A percentile compares a stretch with the other conserved stretches of the same genome.
phyloP scores from a whole-genome alignment of 2,329 filamentous ascomycete genomes.

The Geoglossum cookeanum region DNA sequence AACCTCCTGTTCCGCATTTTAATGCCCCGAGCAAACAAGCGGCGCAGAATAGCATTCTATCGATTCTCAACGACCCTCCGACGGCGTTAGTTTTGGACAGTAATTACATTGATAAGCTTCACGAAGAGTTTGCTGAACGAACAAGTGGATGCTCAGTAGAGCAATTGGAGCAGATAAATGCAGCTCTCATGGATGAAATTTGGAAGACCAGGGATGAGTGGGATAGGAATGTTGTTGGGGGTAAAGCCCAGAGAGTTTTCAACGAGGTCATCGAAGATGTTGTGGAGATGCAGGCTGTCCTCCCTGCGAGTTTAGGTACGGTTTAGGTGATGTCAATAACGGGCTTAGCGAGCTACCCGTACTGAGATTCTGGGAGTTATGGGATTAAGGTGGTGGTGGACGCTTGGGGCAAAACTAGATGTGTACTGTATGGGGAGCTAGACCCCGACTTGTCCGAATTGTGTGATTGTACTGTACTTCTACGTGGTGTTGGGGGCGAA shows the following conservation, averaged over 20 bases:
- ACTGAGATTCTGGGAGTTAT: background rate
- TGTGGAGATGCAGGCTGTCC: conserved; percentile 29
- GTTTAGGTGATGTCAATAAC: background rate
- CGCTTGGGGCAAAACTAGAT: background rate
- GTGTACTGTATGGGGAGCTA: background rate
- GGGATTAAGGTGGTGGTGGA: background rate
- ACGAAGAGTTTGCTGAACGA: conserved; percentile 41
- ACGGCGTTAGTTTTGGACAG: conserved; percentile 27
- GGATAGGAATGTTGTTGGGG: conserved; percentile 60
- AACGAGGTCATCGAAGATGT: conserved; percentile 58
- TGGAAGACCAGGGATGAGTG: conserved; percentile 66
- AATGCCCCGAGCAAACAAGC: conserved; percentile 3
- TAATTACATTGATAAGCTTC: conserved; percentile 34
- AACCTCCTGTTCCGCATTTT: conserved; percentile 9
- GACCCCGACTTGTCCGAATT: background rate
- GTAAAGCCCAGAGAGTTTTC: conserved; percentile 46
- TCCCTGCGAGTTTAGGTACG: conserved; percentile 10
- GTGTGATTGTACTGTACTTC: background rate
- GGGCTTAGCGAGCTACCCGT: background rate
- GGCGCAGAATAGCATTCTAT: background rate
- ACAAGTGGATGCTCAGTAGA: conserved; percentile 74
- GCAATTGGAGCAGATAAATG: conserved; percentile 85
- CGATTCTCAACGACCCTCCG: background rate
- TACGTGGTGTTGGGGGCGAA: background rate
- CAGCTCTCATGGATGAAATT: conserved; percentile 73